Evolutionary conservation across 2,329 filamentous ascomycete species (phyloP), one percentile per base, ranked within the genome.

Genomic region (Aspergillus uvarum): DNA sequence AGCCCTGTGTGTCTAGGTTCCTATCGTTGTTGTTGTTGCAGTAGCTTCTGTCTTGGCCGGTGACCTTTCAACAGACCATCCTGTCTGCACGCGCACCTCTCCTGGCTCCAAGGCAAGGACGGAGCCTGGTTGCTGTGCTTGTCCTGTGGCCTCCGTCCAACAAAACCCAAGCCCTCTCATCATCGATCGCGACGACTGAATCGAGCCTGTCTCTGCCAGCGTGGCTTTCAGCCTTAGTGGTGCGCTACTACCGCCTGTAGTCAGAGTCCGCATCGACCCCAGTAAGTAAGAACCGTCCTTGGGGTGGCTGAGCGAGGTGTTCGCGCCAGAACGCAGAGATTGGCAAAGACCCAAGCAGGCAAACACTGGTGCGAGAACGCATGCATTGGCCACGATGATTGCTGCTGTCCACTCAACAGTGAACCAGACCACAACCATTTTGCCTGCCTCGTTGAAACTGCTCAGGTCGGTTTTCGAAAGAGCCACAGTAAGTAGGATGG

Each of bases 51-150:
- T 58, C 19, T 58, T 52, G 4, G 49, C 44, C 50, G 42, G 47
- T 19, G 56, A 51, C 24, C 51, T 38, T 22, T 59, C 57, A 8
- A 59, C 29, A 10, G 52, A 51, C 57, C 57, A 59, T 31, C 54
- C 57, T 42, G 57, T 59, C 47, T 59, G 57, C 38, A 59, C 49
- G 21, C 47, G 52, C n/a, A 59, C 58, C 19, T 48, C 52, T 21
- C 58, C 58, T 10, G 52, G 52, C 44, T 55, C 58, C n/a, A 49
- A 32, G 16, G 52, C 31, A 16, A 47, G 50, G 12, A 47, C 44
- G 21, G 35, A 47, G n/a, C 42, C 47, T 21, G 47, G 35, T 22
- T 50, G 47, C 19, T 55, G 44, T 31, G 42, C 42, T 47, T 49
- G 53, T 16, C 42, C 53, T 2, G 26, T 48, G 19, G 53, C 53